Base-by-base conservation (phyloP, 495 filamentous ascomycete species). In the Penicillium arizonense region DNA sequence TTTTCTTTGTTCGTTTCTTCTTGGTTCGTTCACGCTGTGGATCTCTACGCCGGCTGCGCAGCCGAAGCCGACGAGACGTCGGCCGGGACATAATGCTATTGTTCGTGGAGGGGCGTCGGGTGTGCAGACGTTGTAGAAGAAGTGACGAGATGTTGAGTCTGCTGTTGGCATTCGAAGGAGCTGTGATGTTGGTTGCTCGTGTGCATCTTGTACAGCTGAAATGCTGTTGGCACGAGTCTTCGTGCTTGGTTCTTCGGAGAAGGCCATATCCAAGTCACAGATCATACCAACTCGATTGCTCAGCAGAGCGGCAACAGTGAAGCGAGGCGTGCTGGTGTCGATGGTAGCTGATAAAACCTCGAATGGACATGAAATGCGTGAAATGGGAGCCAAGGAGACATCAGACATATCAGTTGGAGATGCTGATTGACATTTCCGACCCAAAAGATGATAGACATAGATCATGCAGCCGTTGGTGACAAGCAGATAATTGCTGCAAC, bases 11-110 rank as follows among this genome's bases (percentile, higher is more conserved):
- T 82, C 76, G 52, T 81, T 78, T 1, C 81, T 77, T 3, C 77
- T 86, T 24, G 77, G 57, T 36, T 81, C 80, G 60, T 89, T 85
- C 23, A 87, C 70, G 85, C 87, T 90, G 56, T 88, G 85, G 8
- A 91, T 66, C 56, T 91, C 86, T 37, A 90, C 83, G 7, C 87
- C 85, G 8, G 75, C 72, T 20, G 76, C 74, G 44, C 82, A 89
- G 14, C 87, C 87, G 70, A 89, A 90, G 2, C 87, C 87, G 11
- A 88, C 80, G 58, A 84, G 87, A 16, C 78, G 77, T 28, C 84
- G 77, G 28, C 83, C 81, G 10, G 87, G 87, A 52, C 82, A 88
- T 43, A 91, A 80, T 1, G 87, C 82, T 5, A 90, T 79, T 10
- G 81, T 85, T 47, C 79, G 78, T 5, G 87, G 87, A 16, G 82